Base-by-base conservation (phyloP, 2,329 filamentous ascomycete species). In the Ophiostoma sp. region DNA sequence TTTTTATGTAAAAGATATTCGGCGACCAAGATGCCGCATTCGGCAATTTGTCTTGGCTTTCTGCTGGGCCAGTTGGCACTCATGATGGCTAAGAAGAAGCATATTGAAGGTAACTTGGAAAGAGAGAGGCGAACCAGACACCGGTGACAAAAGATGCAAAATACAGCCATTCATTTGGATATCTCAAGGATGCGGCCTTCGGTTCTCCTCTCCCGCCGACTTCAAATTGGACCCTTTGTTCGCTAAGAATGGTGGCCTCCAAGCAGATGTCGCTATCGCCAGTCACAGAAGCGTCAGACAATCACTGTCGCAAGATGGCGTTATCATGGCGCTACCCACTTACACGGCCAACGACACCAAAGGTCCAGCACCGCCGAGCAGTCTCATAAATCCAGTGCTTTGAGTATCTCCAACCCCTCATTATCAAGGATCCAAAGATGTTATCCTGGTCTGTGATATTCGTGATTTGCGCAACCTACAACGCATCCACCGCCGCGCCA, bases 251-350 rank as follows among this genome's bases (percentile, higher is more conserved):
- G n/a, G 36, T 36, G 7, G 8, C 50, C 19, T 36, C 36, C n/a
- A n/a, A 22, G 39, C 22, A 50, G n/a, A 61, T 71, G 69, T 71
- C 69, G 69, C 69, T 71, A 71, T 71, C 25, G 6, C 69, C 69
- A 71, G 36, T 22, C 70, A 52, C 70, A 17, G 22, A 28, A 31
- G 31, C 28, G 70, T 55, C 59, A 55, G 50, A 28, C 63, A 61
- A 48, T n/a, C 31, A 57, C 33, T 71, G 61, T 52, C 72, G 72
- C 72, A 74, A 74, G 72, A 74, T 71, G 69, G 55, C 72, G 72
- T 71, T 71, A 74, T 74, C 69, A 74, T 71, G 72, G 69, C 69
- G 72, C 68, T 71, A 74, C 45, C 72, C 48, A 69, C 52, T 42
- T 64, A 64, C 59, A 64, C 31, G 15, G 45, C 33, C 19, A 28